phyloP scores from a whole-genome alignment of 768 basidiomycete species.

The Kwoniella newhampshirensis region DNA sequence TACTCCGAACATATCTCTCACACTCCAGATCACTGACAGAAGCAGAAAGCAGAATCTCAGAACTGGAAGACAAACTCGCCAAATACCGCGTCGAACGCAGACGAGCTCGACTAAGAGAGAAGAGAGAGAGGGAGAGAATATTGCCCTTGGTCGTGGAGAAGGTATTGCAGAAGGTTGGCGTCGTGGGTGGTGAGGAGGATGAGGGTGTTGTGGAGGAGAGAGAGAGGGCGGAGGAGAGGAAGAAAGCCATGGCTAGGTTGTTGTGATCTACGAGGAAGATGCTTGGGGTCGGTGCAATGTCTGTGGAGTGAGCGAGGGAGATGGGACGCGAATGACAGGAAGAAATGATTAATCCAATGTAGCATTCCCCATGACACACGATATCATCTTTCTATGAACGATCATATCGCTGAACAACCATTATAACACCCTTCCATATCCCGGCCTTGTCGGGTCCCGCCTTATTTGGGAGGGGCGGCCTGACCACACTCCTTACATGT shows the following conservation, averaged over 20 bases:
- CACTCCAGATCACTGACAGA: constrained; percentile 39
- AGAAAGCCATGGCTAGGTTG: constrained; percentile 16
- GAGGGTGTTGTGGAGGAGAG: constrained; percentile 23
- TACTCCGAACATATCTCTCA: constrained; percentile 51
- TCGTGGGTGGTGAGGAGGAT: constrained; percentile 19
- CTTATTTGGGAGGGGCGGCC: constrained; percentile 62
- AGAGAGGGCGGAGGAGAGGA: constrained; percentile 10
- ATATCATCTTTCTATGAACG: no score
- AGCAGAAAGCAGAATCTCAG: constrained; percentile 37
- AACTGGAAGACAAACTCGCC: constrained; percentile 43
- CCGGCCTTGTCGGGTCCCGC: no score
- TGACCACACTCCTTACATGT: constrained; percentile 71
- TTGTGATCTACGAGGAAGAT: constrained; percentile 2
- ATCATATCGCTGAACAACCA: no score
- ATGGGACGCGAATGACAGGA: not conserved
- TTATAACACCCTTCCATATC: no score
- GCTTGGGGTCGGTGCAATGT: no score
- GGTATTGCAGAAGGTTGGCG: constrained; percentile 45
- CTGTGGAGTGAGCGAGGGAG: no score
- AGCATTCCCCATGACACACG: not conserved
- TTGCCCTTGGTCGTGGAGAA: constrained; percentile 45
- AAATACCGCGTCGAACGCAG: constrained; percentile 24
- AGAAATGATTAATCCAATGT: not conserved
- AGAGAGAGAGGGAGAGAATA: constrained; percentile 41
- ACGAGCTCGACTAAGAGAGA: constrained; percentile 28